phyloP scores from a whole-genome alignment of 805 yeast genomes.

The Metschnikowia henanensis region DNA sequence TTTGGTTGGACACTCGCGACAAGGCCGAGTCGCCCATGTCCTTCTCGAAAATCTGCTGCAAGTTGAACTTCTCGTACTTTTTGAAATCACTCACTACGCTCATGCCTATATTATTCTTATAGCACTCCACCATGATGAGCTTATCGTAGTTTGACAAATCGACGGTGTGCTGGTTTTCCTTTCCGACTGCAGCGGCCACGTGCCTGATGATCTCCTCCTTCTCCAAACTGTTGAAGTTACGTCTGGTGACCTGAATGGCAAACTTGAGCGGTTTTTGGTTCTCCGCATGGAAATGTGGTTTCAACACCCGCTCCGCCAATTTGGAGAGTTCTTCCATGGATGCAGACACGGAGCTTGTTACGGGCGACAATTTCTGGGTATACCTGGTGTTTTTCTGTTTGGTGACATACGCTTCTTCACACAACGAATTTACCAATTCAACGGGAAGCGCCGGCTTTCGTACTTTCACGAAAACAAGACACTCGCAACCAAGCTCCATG shows the following conservation, averaged over 20 bases:
- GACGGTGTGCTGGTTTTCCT: conserved; percentile 69
- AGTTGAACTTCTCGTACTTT: conserved; percentile 64
- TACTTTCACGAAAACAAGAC: conserved; percentile 82
- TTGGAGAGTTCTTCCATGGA: conserved; percentile 64
- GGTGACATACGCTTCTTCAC: conserved; percentile 56
- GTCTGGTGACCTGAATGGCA: conserved; percentile 76
- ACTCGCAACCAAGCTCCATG: conserved; percentile 71
- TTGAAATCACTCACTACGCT: conserved; percentile 72
- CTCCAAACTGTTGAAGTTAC: conserved; percentile 75
- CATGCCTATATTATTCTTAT: conserved; percentile 85
- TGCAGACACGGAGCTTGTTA: conserved; percentile 73
- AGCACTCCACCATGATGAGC: conserved; percentile 82
- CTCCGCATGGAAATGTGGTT: conserved; percentile 61
- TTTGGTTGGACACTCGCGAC: conserved; percentile 14
- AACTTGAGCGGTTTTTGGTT: conserved; percentile 49
- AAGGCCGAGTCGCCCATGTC: conserved; percentile 22
- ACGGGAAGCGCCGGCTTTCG: conserved; percentile 81
- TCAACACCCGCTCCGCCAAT: conserved; percentile 58
- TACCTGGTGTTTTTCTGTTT: conserved; percentile 63
- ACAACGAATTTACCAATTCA: conserved; percentile 59
- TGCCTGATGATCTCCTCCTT: conserved; percentile 72
- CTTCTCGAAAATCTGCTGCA: conserved; percentile 75
- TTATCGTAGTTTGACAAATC: conserved; percentile 80
- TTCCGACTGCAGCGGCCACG: conserved; percentile 72
- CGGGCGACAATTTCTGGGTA: conserved; percentile 79